Base-by-base conservation (phyloP, 2,329 filamentous ascomycete genomes). In the Malbranchea zuffiana region DNA sequence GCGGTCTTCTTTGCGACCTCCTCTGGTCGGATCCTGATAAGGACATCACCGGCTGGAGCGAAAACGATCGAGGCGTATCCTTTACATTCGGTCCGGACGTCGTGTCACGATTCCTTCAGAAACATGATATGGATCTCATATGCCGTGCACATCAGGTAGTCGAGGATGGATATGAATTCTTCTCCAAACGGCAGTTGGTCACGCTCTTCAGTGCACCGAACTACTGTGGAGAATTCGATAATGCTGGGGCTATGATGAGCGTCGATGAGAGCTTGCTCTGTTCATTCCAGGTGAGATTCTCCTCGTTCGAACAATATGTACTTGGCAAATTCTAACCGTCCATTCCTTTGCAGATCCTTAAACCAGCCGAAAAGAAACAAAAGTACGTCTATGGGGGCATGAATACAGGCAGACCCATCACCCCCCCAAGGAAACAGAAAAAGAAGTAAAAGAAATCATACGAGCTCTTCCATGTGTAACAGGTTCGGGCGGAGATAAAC, bases 351-450 rank as follows among this genome's bases (percentile, higher is more conserved):
- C 52, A 93, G 85, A 96, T 98, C 61, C 74, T 98, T 71, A 98
- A 96, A 73, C 90, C 90, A 58, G 90, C 90, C 65, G 90, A 98
- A 77, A 98, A 98, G 80, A 98, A 98, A 80, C 88, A 95, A 84
- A 96, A 96, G 87, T 96, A 93, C 73, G 87, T 92, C 61, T 74
- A 78, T 69, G 72, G 71, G 68, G 72, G 74, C 68, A 72, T 80
- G 65, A 78, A 74, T 68, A 72, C 73, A 68, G 71, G 74, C 69
- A 74, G 71, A 69, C 73, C 75, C 63, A 69, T 74, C 65, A 78
- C 75, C 73, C 70, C 77, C 71, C 74, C 76, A 64, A 71, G 73
- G 68, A 82, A 79, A 65, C 71, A 74, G 62, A 76, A 78, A 65
- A 71, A 74, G 66, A 78, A 78, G 69, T 73, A 75, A 54, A 53